These are phyloP conservation scores for Cochlearia excelsa DNA, from an alignment of 345 rosid genomes.

Conservation along the genomic window DNA sequence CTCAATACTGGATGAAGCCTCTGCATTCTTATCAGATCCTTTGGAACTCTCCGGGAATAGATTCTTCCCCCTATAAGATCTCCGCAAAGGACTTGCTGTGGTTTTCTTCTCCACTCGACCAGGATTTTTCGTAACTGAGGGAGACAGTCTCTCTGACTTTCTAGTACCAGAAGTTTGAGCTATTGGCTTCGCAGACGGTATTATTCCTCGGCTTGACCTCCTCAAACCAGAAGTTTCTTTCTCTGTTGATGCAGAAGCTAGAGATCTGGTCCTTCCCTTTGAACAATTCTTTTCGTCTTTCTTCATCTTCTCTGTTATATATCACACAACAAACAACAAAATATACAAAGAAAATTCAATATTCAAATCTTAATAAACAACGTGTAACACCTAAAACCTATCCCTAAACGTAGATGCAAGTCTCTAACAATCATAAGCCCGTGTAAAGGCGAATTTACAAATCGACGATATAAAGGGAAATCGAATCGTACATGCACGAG, in stretches of 20 bases:
- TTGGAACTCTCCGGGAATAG: slow-evolving; percentile 38
- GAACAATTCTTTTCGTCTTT: slow-evolving; percentile 36
- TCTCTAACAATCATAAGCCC: too few relatives aligned
- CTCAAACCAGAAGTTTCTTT: slow-evolving; percentile 41
- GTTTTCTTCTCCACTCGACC: slow-evolving; percentile 44
- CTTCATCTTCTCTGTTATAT: slow-evolving; percentile 33
- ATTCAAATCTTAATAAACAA: too few relatives aligned
- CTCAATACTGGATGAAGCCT: slow-evolving; percentile 26
- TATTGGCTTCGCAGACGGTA: slow-evolving; percentile 33
- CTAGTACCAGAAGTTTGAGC: slow-evolving; percentile 39
- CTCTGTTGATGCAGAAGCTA: slow-evolving; percentile 26
- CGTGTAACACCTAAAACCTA: too few relatives aligned
- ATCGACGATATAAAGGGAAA: too few relatives aligned
- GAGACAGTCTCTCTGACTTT: slow-evolving; percentile 53
- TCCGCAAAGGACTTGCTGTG: slow-evolving; percentile 43
- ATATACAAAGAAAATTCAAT: too few relatives aligned
- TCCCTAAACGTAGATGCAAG: too few relatives aligned
- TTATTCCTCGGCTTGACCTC: slow-evolving; percentile 51
- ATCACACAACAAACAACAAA: too few relatives aligned
- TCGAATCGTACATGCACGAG: too few relatives aligned
- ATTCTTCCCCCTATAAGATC: slow-evolving; percentile 56
- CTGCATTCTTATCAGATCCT: slow-evolving; percentile 39
- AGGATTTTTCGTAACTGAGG: slow-evolving; percentile 35
- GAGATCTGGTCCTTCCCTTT: slow-evolving; percentile 43
- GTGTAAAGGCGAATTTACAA: too few relatives aligned